phyloP scores from a whole-genome alignment of 768 basidiomycete species.

The Mycena belliarum region DNA sequence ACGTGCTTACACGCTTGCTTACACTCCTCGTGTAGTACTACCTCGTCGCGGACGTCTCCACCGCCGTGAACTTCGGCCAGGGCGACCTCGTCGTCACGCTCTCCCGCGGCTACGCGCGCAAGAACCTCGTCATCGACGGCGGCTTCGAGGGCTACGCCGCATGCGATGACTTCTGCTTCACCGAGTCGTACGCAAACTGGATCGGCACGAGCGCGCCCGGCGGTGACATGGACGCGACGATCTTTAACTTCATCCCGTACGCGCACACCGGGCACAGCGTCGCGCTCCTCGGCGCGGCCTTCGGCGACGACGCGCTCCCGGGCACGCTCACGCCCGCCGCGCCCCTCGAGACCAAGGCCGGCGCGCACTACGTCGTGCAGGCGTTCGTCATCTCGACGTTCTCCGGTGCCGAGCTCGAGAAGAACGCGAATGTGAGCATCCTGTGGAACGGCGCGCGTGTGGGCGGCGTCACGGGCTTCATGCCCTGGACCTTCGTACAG shows the following conservation, averaged over 20 bases:
- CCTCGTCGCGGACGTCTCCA: conserved; percentile 41
- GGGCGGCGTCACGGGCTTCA: conserved; percentile 36
- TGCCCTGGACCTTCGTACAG: conserved; percentile 39
- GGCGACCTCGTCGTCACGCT: conserved; percentile 46
- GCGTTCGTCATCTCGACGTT: conserved; percentile 46
- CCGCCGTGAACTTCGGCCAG: conserved; percentile 49
- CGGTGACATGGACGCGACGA: conserved; percentile 42
- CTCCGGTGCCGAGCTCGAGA: conserved; percentile 34
- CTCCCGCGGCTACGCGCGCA: conserved; percentile 49
- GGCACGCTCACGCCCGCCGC: conserved; percentile 39
- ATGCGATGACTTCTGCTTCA: conserved; percentile 44
- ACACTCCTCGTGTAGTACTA: conserved; percentile 38
- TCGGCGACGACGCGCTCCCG: conserved; percentile 34
- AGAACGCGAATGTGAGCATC: conserved; percentile 38
- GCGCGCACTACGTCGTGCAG: conserved; percentile 39
- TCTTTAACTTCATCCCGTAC: conserved; percentile 44
- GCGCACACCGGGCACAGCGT: conserved; percentile 42
- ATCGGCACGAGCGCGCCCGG: conserved; percentile 36
- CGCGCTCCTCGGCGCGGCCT: conserved; percentile 46
- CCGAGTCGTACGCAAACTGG: conserved; percentile 39
- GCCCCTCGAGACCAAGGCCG: conserved; percentile 36
- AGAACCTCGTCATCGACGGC: conserved; percentile 39
- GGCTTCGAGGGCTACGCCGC: conserved; percentile 44
- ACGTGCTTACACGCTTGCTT: background rate
- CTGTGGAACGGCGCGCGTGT: conserved; percentile 44